These are phyloP conservation scores for Apophysomyces sp. DNA, from an alignment of 371 early-diverging fungal species.

Conservation along the genomic window DNA sequence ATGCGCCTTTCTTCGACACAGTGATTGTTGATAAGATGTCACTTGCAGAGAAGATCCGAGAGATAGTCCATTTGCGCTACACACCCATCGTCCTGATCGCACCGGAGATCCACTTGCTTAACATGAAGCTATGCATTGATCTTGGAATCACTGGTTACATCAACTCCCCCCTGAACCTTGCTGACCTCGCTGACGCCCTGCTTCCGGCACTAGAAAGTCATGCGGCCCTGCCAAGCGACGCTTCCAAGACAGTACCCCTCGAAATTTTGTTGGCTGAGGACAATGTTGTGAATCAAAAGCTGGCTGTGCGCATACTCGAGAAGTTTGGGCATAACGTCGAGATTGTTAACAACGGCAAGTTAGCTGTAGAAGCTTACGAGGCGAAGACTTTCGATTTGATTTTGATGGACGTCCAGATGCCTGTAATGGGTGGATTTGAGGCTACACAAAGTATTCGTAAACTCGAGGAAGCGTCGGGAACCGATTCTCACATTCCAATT, in stretches of 20 bases:
- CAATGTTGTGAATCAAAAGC: slow-evolving; percentile 78
- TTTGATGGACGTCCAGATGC: slow-evolving; percentile 82
- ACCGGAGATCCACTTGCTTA: slow-evolving; percentile 41
- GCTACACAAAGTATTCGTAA: slow-evolving; percentile 69
- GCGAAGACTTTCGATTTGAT: slow-evolving; percentile 63
- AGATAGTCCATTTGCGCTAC: slow-evolving; percentile 51
- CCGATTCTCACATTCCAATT: slow-evolving; percentile 61
- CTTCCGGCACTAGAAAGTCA: slow-evolving; percentile 67
- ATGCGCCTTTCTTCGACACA: slow-evolving; percentile 36
- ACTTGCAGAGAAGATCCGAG: slow-evolving; percentile 42
- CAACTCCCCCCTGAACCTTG: slow-evolving; percentile 54
- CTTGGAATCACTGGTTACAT: slow-evolving; percentile 67
- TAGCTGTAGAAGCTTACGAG: slow-evolving; percentile 69
- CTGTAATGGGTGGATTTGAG: slow-evolving; percentile 73
- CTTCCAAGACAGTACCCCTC: slow-evolving; percentile 49
- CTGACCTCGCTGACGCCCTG: slow-evolving; percentile 62
- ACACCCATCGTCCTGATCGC: slow-evolving; percentile 63
- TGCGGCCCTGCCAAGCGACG: slow-evolving; percentile 55
- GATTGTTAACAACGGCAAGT: slow-evolving; percentile 70
- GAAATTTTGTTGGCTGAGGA: slow-evolving; percentile 79
- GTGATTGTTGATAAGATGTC: slow-evolving; percentile 41
- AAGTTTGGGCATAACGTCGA: slow-evolving; percentile 70
- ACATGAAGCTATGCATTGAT: slow-evolving; percentile 65
- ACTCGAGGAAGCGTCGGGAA: slow-evolving; percentile 49
- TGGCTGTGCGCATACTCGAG: slow-evolving; percentile 71